These are phyloP conservation scores for Medicago lupulina DNA, from an alignment of 306 rosid species.

Conservation along the genomic window DNA sequence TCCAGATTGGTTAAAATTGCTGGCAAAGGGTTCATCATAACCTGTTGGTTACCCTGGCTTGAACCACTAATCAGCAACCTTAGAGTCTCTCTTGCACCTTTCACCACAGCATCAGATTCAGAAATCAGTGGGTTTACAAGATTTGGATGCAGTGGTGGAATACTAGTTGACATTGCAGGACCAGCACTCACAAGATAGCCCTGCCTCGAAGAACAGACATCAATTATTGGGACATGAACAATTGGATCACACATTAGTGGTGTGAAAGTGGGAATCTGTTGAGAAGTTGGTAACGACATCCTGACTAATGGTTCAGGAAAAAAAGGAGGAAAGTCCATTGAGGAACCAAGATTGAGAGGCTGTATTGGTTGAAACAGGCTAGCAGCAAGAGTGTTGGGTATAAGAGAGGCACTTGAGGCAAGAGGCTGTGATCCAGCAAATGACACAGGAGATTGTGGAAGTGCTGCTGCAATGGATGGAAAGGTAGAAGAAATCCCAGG, in stretches of 20 bases:
- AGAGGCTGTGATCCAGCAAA: constrained; percentile 48
- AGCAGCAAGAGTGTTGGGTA: constrained; percentile 60
- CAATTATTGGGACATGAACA: constrained; percentile 91
- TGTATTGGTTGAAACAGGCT: constrained; percentile 65
- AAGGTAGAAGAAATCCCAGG: constrained; percentile 55
- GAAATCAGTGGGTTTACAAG: constrained; percentile 76
- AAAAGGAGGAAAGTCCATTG: constrained; percentile 77
- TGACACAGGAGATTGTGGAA: constrained; percentile 50
- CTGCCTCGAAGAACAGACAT: constrained; percentile 90
- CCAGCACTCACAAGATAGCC: constrained; percentile 95
- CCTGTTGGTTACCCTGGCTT: constrained; percentile 65
- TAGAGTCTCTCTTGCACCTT: constrained; percentile 93
- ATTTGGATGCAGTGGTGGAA: constrained; percentile 74
- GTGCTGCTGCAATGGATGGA: constrained; percentile 56
- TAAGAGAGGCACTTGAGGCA: constrained; percentile 71
- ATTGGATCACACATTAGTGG: constrained; percentile 94
- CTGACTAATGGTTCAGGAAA: constrained; percentile 77
- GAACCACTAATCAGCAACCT: constrained; percentile 83
- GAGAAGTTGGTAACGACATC: constrained; percentile 70
- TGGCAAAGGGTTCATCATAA: constrained; percentile 70
- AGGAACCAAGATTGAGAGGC: constrained; percentile 57
- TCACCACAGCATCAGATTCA: constrained; percentile 73
- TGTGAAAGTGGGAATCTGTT: constrained; percentile 88
- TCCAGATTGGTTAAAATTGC: constrained; percentile 65
- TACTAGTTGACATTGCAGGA: constrained; percentile 73